phyloP scores from a whole-genome alignment of 768 basidiomycete genomes.

The Trichaptum fuscoviolaceum region DNA sequence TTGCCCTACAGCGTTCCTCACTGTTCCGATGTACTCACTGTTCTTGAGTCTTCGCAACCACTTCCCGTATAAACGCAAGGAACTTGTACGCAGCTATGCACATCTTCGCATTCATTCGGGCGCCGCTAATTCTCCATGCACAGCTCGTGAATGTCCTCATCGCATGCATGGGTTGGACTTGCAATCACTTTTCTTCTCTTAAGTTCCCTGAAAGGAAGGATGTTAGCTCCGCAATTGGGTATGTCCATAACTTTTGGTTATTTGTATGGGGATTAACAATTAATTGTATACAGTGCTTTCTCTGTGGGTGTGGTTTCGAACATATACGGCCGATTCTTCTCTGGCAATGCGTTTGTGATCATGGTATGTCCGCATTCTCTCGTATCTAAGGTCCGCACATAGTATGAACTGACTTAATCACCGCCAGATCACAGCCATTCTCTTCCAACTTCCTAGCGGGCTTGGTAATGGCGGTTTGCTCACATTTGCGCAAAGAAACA shows the following conservation, averaged over 20 bases:
- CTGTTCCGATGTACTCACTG: conserved; percentile 64
- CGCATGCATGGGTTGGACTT: conserved; percentile 69
- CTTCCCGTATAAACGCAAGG: conserved; percentile 50
- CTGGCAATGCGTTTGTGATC: conserved; percentile 73
- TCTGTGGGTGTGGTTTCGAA: conserved; percentile 78
- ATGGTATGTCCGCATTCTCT: conserved; percentile 45
- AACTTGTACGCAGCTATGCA: conserved; percentile 44
- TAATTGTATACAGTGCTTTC: conserved; percentile 48
- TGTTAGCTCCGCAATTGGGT: conserved; percentile 74
- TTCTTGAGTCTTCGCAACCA: conserved; percentile 63
- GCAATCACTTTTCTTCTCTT: conserved; percentile 63
- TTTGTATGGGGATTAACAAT: not conserved
- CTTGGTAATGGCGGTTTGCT: conserved; percentile 77
- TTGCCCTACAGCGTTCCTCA: conserved; percentile 50
- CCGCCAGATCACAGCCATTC: conserved; percentile 61
- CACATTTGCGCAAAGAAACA: conserved; percentile 50
- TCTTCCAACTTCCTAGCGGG: conserved; percentile 83
- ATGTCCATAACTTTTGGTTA: conserved; percentile 14
- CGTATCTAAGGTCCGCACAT: not conserved
- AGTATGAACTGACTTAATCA: not conserved
- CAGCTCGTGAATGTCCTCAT: conserved; percentile 52
- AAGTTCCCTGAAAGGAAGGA: conserved; percentile 67
- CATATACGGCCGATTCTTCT: conserved; percentile 67
- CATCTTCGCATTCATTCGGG: conserved; percentile 3
- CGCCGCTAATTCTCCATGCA: not conserved